Evolutionary conservation across 164 flowering plant genomes (phyloP).

Genomic region (Magnolia officinalis): DNA sequence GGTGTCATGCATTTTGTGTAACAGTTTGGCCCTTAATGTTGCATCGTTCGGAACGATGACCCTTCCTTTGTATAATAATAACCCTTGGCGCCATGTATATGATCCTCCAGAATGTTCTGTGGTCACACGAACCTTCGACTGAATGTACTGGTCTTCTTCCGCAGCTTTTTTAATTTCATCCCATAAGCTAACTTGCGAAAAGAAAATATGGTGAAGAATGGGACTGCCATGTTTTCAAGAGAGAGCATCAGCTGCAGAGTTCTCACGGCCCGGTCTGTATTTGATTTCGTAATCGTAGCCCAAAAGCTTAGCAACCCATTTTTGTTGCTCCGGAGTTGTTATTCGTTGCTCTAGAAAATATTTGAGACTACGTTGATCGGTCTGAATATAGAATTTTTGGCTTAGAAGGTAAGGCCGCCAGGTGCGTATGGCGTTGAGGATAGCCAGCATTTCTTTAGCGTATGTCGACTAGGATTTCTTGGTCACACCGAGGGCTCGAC

Average conservation of each 20-base stretch:
- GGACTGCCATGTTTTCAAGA: background rate
- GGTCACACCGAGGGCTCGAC: background rate
- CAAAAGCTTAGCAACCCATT: no score
- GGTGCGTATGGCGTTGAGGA: no score
- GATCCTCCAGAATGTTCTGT: background rate
- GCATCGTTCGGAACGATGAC: background rate
- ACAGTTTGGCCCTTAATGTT: background rate
- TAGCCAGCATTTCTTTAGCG: no score
- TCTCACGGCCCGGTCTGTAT: no score
- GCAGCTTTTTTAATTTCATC: background rate
- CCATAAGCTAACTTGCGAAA: background rate
- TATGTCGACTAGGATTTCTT: background rate
- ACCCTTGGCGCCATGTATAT: background rate
- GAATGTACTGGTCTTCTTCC: background rate
- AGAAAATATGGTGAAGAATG: background rate
- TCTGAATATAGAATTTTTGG: no score
- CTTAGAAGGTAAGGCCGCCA: no score
- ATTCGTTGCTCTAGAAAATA: no score
- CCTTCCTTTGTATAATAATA: background rate
- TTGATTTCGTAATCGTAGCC: no score
- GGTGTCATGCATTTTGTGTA: background rate
- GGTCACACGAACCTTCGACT: background rate
- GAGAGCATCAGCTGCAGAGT: no score
- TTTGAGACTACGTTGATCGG: no score
- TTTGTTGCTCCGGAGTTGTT: no score